Evolutionary conservation across 768 basidiomycete genomes (phyloP), one percentile per base, ranked within the genome.

Genomic region (Cystofilobasidium macerans): DNA sequence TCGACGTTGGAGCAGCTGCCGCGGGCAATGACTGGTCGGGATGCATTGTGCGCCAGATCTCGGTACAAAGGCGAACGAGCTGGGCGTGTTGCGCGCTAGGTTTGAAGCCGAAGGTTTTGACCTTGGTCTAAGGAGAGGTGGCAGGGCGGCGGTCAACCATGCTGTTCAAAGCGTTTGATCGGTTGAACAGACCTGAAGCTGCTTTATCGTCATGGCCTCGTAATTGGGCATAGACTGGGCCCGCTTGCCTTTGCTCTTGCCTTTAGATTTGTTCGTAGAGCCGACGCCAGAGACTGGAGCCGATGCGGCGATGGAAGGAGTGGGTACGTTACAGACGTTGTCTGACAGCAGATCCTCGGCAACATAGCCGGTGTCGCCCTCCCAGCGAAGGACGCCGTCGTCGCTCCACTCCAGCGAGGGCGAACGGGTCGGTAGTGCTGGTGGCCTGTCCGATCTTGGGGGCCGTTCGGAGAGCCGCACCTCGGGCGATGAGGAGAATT

Each of bases 371-470:
- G 28, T 35, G 18, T 36, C 62, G 26, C 36, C 62, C 35, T 63
- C 62, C 62, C 62, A 63, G 16, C 22, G 35, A 28, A 56, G 35
- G 36, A 63, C 62, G 9, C 51, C 62, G 6, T 63, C 62, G 9
- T 56, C 35, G 36, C n/a, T n/a, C 35, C 51, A 53, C 30, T 63
- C 38, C 3, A 30, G 51, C 2, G 51, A 22, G 5, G 51, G 51
- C 51, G 51, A 54, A 6, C 24, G 45, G 20, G 20, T n/a, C n/a
- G n/a, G 45, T 48, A 7, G 38, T 9, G 45, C 13, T 48, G 45
- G 45, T 13, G 24, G 24, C 13, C 12, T 48, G 38, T 20, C 13
- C 20, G 45, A 48, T n/a, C n/a, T n/a, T n/a, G n/a, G n/a, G n/a
- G n/a, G n/a, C n/a, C n/a, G n/a, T n/a, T n/a, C n/a, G n/a, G n/a